Evolutionary conservation across 805 yeast species (phyloP).

Genomic region (Suhomyces canberraensis): DNA sequence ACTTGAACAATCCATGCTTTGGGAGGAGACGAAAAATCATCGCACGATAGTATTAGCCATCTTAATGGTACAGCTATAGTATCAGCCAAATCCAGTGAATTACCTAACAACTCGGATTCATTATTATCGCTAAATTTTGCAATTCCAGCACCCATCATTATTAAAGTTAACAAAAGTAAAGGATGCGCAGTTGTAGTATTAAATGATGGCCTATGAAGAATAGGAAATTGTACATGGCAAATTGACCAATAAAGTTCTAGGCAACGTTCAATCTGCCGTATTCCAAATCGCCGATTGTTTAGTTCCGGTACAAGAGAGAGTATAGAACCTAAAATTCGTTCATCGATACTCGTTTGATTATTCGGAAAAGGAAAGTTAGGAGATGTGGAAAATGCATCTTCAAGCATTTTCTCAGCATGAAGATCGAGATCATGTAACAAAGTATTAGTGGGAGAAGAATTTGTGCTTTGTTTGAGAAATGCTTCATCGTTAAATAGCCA

Average conservation of each 20-base stretch:
- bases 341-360: not conserved
- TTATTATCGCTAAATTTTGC: not conserved
- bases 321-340: not conserved
- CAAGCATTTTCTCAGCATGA: constrained; percentile 1
- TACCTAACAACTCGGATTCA: not conserved
- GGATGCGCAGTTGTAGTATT: constrained; percentile 2
- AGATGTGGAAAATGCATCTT: constrained; percentile 2
- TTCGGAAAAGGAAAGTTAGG: constrained; percentile 1
- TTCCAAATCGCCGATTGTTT: not conserved
- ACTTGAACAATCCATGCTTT: constrained; percentile 3
- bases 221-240: constrained; percentile 6
- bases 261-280: not conserved
- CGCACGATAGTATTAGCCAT: constrained; percentile 4
- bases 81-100: constrained; percentile 1
- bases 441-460: constrained; percentile 1
- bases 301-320: not conserved
- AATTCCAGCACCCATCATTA: constrained; percentile 6
- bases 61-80: constrained; percentile 5
- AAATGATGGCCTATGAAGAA: constrained; percentile 5
- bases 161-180: constrained; percentile 2
- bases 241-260: constrained; percentile 3
- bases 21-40: constrained; percentile 3
- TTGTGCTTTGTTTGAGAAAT: not conserved
- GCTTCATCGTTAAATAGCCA: constrained; percentile 5
- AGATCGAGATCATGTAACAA: not conserved